Percentiles rank a stretch among this genome's conserved stretches.
Evolutionary conservation across 139 green algal species (phyloP).

Genomic region (Chlamydomonas schloesseri): DNA sequence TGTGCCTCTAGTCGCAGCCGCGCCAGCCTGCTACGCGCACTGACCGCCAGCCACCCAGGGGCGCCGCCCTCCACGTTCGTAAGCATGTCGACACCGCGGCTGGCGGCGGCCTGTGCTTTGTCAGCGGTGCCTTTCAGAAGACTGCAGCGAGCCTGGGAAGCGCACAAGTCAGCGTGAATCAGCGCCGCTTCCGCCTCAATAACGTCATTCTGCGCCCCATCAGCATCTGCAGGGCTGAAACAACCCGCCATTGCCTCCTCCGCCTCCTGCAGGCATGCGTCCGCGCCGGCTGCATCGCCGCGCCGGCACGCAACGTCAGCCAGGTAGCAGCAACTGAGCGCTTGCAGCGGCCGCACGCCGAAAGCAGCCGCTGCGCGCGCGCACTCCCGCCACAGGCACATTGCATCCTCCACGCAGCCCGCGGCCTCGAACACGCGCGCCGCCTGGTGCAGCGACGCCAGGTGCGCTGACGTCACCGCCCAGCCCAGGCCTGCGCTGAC

Average conservation of each 20-base stretch:
- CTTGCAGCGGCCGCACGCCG: not conserved
- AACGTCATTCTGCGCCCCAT: not conserved
- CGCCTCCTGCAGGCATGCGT: not conserved
- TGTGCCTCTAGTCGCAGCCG: not conserved
- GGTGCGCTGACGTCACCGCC: constrained; percentile 47
- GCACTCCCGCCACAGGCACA: constrained; percentile 61
- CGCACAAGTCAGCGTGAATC: not conserved
- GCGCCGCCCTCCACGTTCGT: no score
- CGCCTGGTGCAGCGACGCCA: constrained; percentile 60
- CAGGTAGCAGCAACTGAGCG: constrained; percentile 3
- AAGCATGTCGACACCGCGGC: no score
- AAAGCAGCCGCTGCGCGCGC: not conserved
- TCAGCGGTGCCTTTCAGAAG: not conserved
- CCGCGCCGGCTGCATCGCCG: not conserved
- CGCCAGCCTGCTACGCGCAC: not conserved
- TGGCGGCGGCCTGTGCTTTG: no score
- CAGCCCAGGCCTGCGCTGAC: constrained; percentile 36
- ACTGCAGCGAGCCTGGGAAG: not conserved
- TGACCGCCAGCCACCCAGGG: no score
- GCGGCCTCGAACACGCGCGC: constrained; percentile 61
- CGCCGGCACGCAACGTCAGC: constrained; percentile 1
- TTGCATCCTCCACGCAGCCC: constrained; percentile 65
- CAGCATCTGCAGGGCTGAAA: not conserved
- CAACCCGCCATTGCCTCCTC: no score
- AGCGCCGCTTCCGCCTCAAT: not conserved